These are phyloP conservation scores for Pseudogymnoascus sp. DNA, from an alignment of 2,329 filamentous ascomycete genomes.

Conservation along the genomic window DNA sequence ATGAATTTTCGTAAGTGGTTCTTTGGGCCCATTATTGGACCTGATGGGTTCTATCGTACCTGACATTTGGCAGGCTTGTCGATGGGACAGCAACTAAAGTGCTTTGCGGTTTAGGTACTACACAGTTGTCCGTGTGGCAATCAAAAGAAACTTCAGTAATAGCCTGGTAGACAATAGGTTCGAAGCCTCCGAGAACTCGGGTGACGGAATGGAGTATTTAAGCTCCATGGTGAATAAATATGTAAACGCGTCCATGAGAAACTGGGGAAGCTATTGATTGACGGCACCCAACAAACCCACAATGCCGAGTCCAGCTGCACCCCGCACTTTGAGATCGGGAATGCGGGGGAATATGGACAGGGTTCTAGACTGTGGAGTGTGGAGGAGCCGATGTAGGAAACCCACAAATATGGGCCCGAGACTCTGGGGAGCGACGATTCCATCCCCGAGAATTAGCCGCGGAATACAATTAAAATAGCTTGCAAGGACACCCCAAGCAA, in stretches of 20 bases:
- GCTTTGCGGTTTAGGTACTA: not conserved
- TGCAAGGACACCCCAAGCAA: not conserved
- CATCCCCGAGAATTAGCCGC: not conserved
- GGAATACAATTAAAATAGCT: not conserved
- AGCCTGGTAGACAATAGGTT: not conserved
- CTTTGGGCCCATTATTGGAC: not conserved
- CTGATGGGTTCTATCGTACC: conserved; percentile 10
- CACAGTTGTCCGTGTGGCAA: not conserved
- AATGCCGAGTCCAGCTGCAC: not conserved
- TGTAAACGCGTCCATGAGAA: not conserved
- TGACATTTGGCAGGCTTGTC: not conserved
- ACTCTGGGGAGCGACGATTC: not conserved
- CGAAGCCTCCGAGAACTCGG: not conserved
- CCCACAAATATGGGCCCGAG: not conserved
- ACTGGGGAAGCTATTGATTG: not conserved
- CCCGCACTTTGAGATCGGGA: not conserved
- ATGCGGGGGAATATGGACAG: not conserved
- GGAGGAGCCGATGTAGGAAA: not conserved
- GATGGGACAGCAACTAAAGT: not conserved
- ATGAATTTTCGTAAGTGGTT: conserved; percentile 8
- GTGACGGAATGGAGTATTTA: not conserved
- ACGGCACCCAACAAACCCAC: not conserved
- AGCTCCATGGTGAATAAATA: not conserved
- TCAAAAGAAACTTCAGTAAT: not conserved
- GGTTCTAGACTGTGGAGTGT: not conserved